These are phyloP conservation scores for Fusarium marasasianum DNA, from an alignment of 2,329 filamentous ascomycete species.

Conservation along the genomic window DNA sequence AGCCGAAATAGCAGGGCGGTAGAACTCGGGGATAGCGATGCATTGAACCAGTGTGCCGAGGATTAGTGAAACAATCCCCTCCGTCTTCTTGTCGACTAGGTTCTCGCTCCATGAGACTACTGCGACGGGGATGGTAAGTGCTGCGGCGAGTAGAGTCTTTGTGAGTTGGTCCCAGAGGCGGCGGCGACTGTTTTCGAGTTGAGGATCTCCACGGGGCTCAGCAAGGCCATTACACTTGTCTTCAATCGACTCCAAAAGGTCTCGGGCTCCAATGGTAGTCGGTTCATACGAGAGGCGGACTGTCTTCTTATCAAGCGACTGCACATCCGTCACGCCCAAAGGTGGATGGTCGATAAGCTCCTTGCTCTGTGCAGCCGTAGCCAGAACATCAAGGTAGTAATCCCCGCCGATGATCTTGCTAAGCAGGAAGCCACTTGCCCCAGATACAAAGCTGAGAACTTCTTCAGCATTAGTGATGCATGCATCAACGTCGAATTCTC, in stretches of 20 bases:
- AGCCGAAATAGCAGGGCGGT: conserved; percentile 56
- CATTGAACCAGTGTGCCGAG: conserved; percentile 62
- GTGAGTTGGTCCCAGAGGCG: conserved; percentile 46
- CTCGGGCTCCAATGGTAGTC: conserved; percentile 45
- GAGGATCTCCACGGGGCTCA: conserved; percentile 46
- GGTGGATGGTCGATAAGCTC: neutral
- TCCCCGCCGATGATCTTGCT: conserved; percentile 10
- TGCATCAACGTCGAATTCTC: conserved; percentile 46
- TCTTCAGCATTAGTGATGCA: conserved; percentile 39
- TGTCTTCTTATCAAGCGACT: conserved; percentile 44
- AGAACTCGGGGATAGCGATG: conserved; percentile 60
- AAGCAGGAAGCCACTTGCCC: conserved; percentile 45
- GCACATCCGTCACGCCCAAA: neutral
- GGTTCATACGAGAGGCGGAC: conserved; percentile 50
- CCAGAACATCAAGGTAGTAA: neutral
- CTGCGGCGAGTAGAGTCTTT: conserved; percentile 45
- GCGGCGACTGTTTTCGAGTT: conserved; percentile 43
- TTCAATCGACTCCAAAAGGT: conserved; percentile 36
- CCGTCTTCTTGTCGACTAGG: conserved; percentile 32
- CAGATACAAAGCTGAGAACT: neutral
- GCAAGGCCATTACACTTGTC: conserved; percentile 40
- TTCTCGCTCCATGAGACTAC: conserved; percentile 47
- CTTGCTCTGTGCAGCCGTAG: neutral
- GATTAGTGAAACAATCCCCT: conserved; percentile 49
- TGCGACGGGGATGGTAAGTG: conserved; percentile 47